Evolutionary conservation across 2,329 filamentous ascomycete species (phyloP).

Genomic region (Ophiostoma ulmi): DNA sequence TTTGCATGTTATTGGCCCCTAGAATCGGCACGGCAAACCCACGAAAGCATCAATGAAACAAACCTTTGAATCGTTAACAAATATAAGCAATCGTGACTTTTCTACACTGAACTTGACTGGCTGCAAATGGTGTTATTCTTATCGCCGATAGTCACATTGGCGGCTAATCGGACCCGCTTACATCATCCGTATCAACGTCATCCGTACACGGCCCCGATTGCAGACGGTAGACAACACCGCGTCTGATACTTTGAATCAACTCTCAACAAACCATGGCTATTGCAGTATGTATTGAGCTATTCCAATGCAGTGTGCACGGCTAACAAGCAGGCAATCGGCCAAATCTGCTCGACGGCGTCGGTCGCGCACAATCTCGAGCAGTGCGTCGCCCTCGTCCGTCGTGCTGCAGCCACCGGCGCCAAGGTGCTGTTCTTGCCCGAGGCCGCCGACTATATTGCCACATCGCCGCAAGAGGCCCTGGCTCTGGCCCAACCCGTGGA

Average conservation of each 20-base stretch:
- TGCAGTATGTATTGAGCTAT: conserved; percentile 1
- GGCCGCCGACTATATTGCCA: conserved; percentile 81
- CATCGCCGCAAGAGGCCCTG: conserved; percentile 61
- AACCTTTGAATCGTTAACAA: too few relatives aligned
- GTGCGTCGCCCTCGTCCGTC: conserved; percentile 65
- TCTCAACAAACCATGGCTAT: not conserved
- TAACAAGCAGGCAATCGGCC: conserved; percentile 66
- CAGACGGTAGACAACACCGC: not conserved
- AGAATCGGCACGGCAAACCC: too few relatives aligned
- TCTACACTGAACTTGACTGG: not conserved
- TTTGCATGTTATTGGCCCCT: too few relatives aligned
- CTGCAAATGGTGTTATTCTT: not conserved
- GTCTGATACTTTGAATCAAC: not conserved
- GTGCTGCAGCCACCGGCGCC: conserved; percentile 70
- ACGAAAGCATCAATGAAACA: too few relatives aligned
- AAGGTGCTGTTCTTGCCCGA: conserved; percentile 86
- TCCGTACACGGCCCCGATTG: not conserved
- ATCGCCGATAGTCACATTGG: not conserved
- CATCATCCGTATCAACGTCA: conserved; percentile 4
- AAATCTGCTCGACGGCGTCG: conserved; percentile 78
- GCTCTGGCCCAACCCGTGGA: conserved; percentile 63
- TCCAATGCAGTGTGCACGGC: not conserved
- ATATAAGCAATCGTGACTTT: too few relatives aligned
- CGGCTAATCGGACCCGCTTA: not conserved
- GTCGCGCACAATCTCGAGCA: conserved; percentile 74